Evolutionary conservation across 192 early-diverging fungal species (phyloP), one percentile per base, ranked within the genome.

Genomic region (Phlyctochytrium arcticum): DNA sequence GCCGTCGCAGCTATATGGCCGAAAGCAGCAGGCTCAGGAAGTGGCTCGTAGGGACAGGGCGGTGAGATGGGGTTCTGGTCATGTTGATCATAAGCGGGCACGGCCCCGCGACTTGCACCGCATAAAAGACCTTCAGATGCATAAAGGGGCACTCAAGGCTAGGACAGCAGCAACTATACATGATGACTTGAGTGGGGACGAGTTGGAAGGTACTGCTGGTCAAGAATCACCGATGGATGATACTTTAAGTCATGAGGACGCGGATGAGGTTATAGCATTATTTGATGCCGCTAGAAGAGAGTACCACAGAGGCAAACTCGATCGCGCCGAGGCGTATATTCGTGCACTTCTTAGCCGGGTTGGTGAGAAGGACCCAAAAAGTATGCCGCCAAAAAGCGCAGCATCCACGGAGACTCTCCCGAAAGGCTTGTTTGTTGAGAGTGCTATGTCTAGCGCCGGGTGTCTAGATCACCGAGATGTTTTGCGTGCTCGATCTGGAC

Each of bases 251-350:
- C 47, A 55, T 29, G 39, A n/a, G 35, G 35, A 58, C 12, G 35
- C 19, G 5, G 44, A 50, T 51, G 35, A 34, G 21, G 36, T 68
- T 23, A 54, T 57, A 10, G 17, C 54, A 8, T 56, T 75, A 17
- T 75, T 75, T 58, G 73, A 75, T 24, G 33, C 46, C 42, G 73
- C 73, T 21, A 70, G 67, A 24, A 29, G 15, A 17, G 59, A 67
- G 19, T 75, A 67, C 55, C 23, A 63, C 29, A 30, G 24, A 17
- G 73, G 68, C 7, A 57, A 75, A 1, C n/a, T 70, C 15, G 56
- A 70, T 30, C 54, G 39, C n/a, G 68, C 60, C 23, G 59, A 70
- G n/a, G 31, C 42, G 6, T 55, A 67, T 44, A 35, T 75, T 5
- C 39, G 39, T 17, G 5, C 15, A 9, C 37, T 75, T 7, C 35